Evolutionary conservation across 164 flowering plant species (phyloP), one percentile per base, ranked within the genome.

Genomic region (Vitis rupestris): DNA sequence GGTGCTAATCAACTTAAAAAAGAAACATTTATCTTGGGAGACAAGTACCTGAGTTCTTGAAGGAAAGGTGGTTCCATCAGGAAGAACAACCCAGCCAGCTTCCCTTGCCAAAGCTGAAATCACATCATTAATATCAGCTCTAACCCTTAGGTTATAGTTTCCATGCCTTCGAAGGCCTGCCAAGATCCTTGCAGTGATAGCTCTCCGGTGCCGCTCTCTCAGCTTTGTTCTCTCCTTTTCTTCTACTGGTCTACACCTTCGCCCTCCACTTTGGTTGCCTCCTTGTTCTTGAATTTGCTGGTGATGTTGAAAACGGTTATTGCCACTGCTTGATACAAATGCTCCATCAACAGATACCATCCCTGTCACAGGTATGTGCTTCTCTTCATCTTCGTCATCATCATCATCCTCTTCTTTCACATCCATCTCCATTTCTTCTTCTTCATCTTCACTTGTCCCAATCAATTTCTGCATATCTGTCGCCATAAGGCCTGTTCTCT

Each of bases 31-130:
- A 3, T 48, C 27, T 37, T 16, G 59, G 51, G 13, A 63, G 15
- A 16, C 15, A 57, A 37, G 67, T 80, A 91, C 97, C 93, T 90
- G 98, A 72, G 92, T 80, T 78, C 81, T 85, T 49, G 97, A 84
- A 70, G 96, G 99, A 69, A 95, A 91, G 51, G 99, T 88, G 68
- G 99, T 95, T 66, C 99, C 99, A 82, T 95, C 99, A n/a, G 98
- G 98, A 72, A 95, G 94, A 74, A 95, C 98, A 68, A 85, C 88
- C 99, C 99, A 95, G 9, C 99, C 99, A 72, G 99, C 99, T 77
- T 95, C 98, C 76, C 94, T 85, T 2, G 99, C 99, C 76, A 95
- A 73, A 64, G 97, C 97, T 1, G 92, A 88, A 81, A 95, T 95
- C 9, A 95, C 99, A 75, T 95, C 98, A 84, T 95, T 95, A 17